Conservation (phyloP, 331 rosid genomes). For the Arachis monticola region DNA sequence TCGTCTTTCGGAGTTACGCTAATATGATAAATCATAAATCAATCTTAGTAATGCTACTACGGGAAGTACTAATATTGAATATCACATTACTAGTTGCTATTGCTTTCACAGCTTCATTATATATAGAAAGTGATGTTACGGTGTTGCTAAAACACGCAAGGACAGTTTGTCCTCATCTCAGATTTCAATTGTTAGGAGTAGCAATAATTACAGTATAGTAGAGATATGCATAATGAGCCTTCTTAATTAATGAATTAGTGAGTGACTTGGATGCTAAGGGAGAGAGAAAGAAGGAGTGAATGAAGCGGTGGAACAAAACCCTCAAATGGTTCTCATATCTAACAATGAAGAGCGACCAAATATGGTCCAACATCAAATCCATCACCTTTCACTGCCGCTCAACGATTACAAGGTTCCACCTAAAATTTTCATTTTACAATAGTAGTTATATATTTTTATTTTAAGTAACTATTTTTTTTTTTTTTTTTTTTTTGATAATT, state of each 20-base stretch:
- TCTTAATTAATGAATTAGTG: not conserved
- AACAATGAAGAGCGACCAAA: slow-evolving; percentile 36
- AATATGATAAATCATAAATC: no score
- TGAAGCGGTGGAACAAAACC: slow-evolving; percentile 47
- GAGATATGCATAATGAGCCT: slow-evolving; percentile 5
- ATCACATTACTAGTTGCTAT: no score
- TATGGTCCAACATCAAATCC: slow-evolving; percentile 49
- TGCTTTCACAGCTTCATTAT: no score
- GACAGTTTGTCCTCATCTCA: not conserved
- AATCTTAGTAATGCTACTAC: no score
- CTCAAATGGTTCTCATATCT: slow-evolving; percentile 49
- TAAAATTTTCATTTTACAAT: not conserved
- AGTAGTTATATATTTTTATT: no score
- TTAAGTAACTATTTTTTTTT: no score
- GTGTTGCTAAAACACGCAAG: slow-evolving; percentile 55
- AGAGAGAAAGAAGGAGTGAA: not conserved
- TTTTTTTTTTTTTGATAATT: no score
- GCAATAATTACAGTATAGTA: not conserved
- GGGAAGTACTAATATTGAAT: no score
- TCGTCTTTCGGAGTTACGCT: no score
- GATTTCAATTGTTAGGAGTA: slow-evolving; percentile 12
- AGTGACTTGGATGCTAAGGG: slow-evolving; percentile 32
- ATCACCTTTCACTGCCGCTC: slow-evolving; percentile 36
- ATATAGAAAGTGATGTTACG: slow-evolving; percentile 22
- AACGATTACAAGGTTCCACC: slow-evolving; percentile 34